Conservation (phyloP, 2,329 filamentous ascomycete species). For the Aspergillus uvarum region DNA sequence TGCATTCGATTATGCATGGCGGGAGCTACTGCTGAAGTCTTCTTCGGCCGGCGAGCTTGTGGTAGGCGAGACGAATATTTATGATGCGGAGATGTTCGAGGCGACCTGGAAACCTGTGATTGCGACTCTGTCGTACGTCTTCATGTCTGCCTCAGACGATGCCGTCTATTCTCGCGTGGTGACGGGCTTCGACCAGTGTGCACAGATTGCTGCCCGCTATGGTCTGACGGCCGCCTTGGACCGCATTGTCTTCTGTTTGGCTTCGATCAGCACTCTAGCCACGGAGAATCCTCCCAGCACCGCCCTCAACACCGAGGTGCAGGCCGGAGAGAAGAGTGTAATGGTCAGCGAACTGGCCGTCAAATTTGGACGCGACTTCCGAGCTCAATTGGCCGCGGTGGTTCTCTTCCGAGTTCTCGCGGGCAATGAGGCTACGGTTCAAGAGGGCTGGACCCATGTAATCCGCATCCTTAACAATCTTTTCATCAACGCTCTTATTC, state of each 20-base stretch:
- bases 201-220: conserved; percentile 85
- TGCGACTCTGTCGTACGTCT: conserved; percentile 93
- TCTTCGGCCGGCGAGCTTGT: conserved; percentile 71
- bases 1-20: conserved; percentile 97
- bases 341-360: conserved; percentile 99
- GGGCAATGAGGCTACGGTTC: conserved; percentile 75
- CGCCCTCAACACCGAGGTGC: conserved; percentile 88
- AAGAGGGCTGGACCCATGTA: conserved; percentile 62
- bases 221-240: conserved; percentile 82
- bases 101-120: conserved; percentile 94
- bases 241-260: conserved; percentile 85
- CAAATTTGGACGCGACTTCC: conserved; percentile 88
- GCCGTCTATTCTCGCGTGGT: conserved; percentile 92
- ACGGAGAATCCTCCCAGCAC: conserved; percentile 77
- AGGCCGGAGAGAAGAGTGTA: conserved; percentile 84
- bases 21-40: conserved; percentile 84
- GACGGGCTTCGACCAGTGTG: conserved; percentile 93
- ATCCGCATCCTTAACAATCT: conserved; percentile 92
- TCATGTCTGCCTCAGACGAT: conserved; percentile 97
- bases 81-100: conserved; percentile 96
- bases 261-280: conserved; percentile 85
- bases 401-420: conserved; percentile 92
- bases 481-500: conserved; percentile 91
- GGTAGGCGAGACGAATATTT: conserved; percentile 87
- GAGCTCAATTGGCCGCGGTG: conserved; percentile 88